Base-by-base conservation (phyloP, 768 basidiomycete genomes). In the Termitomyces sp. region DNA sequence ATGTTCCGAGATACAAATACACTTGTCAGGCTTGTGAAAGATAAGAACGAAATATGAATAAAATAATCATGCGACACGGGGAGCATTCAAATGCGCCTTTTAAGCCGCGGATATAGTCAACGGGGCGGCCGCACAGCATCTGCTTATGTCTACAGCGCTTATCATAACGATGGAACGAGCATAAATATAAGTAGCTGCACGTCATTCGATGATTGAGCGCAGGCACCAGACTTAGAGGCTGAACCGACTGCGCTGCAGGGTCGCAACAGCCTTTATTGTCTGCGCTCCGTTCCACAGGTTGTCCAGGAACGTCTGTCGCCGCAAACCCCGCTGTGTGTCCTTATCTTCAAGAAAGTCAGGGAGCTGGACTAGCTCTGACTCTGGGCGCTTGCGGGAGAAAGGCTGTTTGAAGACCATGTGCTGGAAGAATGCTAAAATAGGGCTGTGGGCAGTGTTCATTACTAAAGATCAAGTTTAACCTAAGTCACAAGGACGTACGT, bases 331-430 rank as follows among this genome's bases (percentile, higher is more conserved):
- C 4, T 37, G 52, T 0, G 31, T 11, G 31, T 49, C 20, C 24
- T 13, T 39, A 16, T 49, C 67, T 16, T 62, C 46, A 9, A 58
- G 42, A n/a, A 59, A 61, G 12, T 59, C 57, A 20, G 59, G 60
- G 2, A 61, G 24, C 22, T 51, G 47, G 16, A 47, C 18, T 8
- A 60, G 27, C 22, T 58, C 6, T 31, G 65, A 60, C 6, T 57
- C 54, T 4, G 57, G 59, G 20, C 61, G 63, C 7, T 67, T 68
- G 46, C 78, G 76, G 36, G 69, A 68, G 69, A 86, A 87, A 5
- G 83, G 77, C 4, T 71, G 71, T 47, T 68, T 75, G 69, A 87
- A 87, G 16, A 78, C 37, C 47, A 70, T 73, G 68, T 86, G 82
- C 56, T 88, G 86, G 5, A 68, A 73, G 65, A 75, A 27, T 27